Evolutionary conservation across 2,329 filamentous ascomycete species (phyloP).

Genomic region (Ascocoryne sarcoides): DNA sequence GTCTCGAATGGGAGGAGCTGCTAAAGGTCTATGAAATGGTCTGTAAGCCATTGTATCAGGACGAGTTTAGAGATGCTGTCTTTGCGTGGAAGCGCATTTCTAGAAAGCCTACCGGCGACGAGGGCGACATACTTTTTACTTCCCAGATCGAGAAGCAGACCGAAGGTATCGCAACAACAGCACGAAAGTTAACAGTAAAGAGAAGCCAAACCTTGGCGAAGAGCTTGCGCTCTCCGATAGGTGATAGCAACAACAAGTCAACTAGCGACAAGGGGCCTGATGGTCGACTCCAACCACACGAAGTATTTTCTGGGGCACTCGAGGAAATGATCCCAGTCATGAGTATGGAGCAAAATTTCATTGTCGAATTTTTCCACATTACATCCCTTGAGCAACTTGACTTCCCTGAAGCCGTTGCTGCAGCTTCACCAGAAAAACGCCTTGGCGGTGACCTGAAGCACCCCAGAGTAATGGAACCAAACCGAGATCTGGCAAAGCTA

Average conservation of each 20-base stretch:
- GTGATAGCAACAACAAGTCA: constrained; percentile 47
- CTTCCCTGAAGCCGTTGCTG: constrained; percentile 71
- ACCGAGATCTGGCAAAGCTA: constrained; percentile 74
- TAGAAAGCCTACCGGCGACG: constrained; percentile 66
- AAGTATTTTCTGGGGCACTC: constrained; percentile 71
- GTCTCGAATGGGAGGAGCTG: constrained; percentile 70
- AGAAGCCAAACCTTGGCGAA: constrained; percentile 80
- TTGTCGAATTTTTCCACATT: constrained; percentile 94
- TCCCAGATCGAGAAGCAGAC: constrained; percentile 76
- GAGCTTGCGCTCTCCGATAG: constrained; percentile 57
- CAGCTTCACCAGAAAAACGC: constrained; percentile 56
- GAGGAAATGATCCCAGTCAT: constrained; percentile 77
- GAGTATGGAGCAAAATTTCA: constrained; percentile 91
- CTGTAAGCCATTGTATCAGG: constrained; percentile 67
- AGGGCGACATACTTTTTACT: constrained; percentile 80
- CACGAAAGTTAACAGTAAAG: constrained; percentile 88
- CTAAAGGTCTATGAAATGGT: constrained; percentile 74
- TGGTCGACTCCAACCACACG: constrained; percentile 63
- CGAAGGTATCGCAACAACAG: constrained; percentile 65
- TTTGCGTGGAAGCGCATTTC: constrained; percentile 73
- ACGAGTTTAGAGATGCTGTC: constrained; percentile 71
- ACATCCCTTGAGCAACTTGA: constrained; percentile 75
- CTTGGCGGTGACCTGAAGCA: constrained; percentile 63
- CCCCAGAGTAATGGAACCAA: constrained; percentile 76
- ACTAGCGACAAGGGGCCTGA: constrained; percentile 50